Evolutionary conservation across 345 rosid genomes (phyloP), one percentile per base, ranked within the genome.

Genomic region (Melaleuca quinquenervia): DNA sequence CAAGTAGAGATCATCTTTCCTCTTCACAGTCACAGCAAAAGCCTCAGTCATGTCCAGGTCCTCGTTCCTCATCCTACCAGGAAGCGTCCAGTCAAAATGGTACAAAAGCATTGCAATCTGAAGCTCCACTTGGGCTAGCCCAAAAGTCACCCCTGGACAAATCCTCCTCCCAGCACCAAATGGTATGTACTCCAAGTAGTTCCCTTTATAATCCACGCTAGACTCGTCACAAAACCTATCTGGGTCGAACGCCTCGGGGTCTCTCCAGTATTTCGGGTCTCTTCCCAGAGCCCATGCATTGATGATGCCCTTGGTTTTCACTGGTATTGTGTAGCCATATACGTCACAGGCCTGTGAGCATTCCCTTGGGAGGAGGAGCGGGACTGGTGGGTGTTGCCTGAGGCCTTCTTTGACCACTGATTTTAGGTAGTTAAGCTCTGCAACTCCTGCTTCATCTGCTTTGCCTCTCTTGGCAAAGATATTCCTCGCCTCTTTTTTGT

Each of bases 81-180:
- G 88, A 14, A 89, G 85, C 50, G 87, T 82, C 89, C 90, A 84
- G 58, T 87, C 86, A 55, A 90, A 89, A 58, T 89, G 90, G 75
- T 87, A 86, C 48, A 89, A 53, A 15, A 90, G 48, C 84, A 52
- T 56, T 3, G 92, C 92, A 5, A 89, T 88, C 6, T 60, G 86
- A 49, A 84, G 51, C 86, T 84, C 86, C 36, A 84, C 83, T 11
- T 32, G 86, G 3, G 87, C 78, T 1, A 84, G 14, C 6, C 64
- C 89, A 80, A 80, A 89, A 11, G 51, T 15, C 9, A 91, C 85
- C 49, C 89, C 91, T 0, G 90, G 91, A 48, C 91, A 91, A 0
- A 84, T 85, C 86, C 92, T 86, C 41, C 91, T 85, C 11, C 90
- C 90, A 0, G 89, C 86, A 3, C 91, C 90, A 56, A 91, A 89